These are phyloP conservation scores for Schizochytrium sp. DNA, from an alignment of 108 stramenopile genomes.

Conservation along the genomic window DNA sequence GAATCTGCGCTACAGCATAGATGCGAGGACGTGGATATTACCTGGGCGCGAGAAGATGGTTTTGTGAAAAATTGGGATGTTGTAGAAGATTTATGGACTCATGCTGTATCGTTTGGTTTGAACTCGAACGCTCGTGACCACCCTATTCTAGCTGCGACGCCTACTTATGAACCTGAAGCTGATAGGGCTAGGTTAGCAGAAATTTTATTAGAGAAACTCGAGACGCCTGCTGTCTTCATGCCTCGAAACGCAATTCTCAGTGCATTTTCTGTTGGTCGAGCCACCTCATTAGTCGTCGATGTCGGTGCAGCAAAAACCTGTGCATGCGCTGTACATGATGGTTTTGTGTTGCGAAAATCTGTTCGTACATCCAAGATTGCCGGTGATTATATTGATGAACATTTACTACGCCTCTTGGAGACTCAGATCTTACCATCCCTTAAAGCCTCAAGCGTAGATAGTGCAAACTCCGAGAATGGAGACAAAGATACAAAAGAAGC, in stretches of 20 bases:
- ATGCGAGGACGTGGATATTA: conserved; percentile 2
- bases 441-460: no score
- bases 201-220: background rate
- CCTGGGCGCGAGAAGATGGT: background rate
- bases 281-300: conserved; percentile 14
- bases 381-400: conserved; percentile 46
- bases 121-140: conserved; percentile 34
- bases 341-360: conserved; percentile 29
- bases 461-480: no score
- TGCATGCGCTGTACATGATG: conserved; percentile 37
- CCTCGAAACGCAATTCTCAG: background rate
- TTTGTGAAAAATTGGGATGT: conserved; percentile 36
- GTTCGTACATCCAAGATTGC: conserved; percentile 19
- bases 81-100: conserved; percentile 24
- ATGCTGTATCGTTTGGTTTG: conserved; percentile 26
- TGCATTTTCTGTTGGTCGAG: conserved; percentile 22
- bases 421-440: background rate
- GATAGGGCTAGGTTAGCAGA: conserved; percentile 16
- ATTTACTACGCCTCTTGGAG: background rate
- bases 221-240: background rate
- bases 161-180: conserved; percentile 12
- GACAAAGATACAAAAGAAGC: no score
- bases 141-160: conserved; percentile 74
- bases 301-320: background rate
- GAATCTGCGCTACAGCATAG: background rate